Percentiles rank a stretch among this genome's conserved stretches.
Evolutionary conservation across 306 rosid species (phyloP).

Genomic region (Inga leiocalycina): DNA sequence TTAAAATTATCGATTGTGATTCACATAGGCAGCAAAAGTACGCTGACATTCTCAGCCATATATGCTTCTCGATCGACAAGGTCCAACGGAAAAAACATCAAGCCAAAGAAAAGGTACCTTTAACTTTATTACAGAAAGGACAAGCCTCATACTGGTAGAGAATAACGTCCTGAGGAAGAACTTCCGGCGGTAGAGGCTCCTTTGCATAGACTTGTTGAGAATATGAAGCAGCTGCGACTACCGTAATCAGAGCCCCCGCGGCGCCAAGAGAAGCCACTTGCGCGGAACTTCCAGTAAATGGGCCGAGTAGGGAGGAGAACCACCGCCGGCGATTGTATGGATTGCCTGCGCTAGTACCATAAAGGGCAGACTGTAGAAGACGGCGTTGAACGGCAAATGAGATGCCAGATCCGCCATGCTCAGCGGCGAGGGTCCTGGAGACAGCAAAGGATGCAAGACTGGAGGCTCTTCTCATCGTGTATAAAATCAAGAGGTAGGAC

Average conservation of each 20-base stretch:
- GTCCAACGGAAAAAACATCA: not conserved
- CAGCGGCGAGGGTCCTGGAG: slow-evolving; percentile 59
- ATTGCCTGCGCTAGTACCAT: slow-evolving; percentile 37
- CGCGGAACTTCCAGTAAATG: slow-evolving; percentile 29
- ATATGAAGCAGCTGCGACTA: slow-evolving; percentile 40
- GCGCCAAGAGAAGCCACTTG: slow-evolving; percentile 46
- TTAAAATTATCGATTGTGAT: not conserved
- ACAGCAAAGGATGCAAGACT: slow-evolving; percentile 47
- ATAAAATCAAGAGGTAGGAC: not conserved
- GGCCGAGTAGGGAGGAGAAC: slow-evolving; percentile 44
- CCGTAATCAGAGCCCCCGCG: slow-evolving; percentile 55
- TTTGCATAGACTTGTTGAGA: slow-evolving; percentile 17
- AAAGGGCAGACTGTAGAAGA: slow-evolving; percentile 58
- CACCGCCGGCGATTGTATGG: slow-evolving; percentile 39
- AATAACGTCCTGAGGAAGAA: slow-evolving; percentile 48
- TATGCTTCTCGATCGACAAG: not conserved
- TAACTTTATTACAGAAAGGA: slow-evolving; percentile 81
- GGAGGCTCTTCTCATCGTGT: slow-evolving; percentile 68
- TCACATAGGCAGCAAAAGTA: not conserved
- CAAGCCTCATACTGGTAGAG: slow-evolving; percentile 82
- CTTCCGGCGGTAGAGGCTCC: slow-evolving; percentile 12
- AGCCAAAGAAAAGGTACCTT: slow-evolving; percentile 36
- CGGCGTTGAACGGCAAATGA: slow-evolving; percentile 41
- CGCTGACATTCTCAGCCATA: not conserved
- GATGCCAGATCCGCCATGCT: slow-evolving; percentile 42